Conservation (phyloP, 768 basidiomycete species). For the Suillus brevipes region DNA sequence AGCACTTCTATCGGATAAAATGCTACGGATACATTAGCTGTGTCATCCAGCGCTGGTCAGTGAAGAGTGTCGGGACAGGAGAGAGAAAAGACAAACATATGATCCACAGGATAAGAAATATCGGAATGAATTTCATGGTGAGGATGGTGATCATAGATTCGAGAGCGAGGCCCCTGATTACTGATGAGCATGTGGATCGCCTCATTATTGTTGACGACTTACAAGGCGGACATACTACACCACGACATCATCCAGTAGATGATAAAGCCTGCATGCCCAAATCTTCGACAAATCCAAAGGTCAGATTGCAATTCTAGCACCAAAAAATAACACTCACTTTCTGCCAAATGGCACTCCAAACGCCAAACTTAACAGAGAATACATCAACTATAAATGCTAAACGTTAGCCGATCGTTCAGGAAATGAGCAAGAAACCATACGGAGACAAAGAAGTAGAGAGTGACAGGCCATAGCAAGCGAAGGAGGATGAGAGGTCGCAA, state of each 20-base stretch:
- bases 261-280: slow-evolving; percentile 53
- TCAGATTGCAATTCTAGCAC: neutral
- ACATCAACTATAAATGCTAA: slow-evolving; percentile 44
- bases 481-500: slow-evolving; percentile 39
- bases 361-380: slow-evolving; percentile 57
- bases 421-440: slow-evolving; percentile 25
- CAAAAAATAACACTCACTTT: slow-evolving; percentile 33
- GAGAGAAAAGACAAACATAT: slow-evolving; percentile 44
- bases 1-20: slow-evolving; percentile 59
- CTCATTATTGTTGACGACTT: slow-evolving; percentile 23
- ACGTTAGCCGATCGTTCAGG: neutral
- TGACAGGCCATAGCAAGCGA: slow-evolving; percentile 40
- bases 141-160: slow-evolving; percentile 60
- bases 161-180: slow-evolving; percentile 55
- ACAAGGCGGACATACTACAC: slow-evolving; percentile 56
- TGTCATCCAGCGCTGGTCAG: neutral
- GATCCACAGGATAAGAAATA: slow-evolving; percentile 67
- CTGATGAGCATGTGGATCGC: neutral
- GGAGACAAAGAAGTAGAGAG: slow-evolving; percentile 43
- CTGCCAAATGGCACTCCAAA: slow-evolving; percentile 58
- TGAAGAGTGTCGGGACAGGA: neutral
- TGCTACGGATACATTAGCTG: slow-evolving; percentile 60
- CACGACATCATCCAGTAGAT: slow-evolving; percentile 71
- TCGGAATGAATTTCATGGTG: slow-evolving; percentile 49
- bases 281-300: slow-evolving; percentile 29